Evolutionary conservation across 495 filamentous ascomycete genomes (phyloP), one percentile per base, ranked within the genome.

Genomic region (Hypoxylon lenormandii): DNA sequence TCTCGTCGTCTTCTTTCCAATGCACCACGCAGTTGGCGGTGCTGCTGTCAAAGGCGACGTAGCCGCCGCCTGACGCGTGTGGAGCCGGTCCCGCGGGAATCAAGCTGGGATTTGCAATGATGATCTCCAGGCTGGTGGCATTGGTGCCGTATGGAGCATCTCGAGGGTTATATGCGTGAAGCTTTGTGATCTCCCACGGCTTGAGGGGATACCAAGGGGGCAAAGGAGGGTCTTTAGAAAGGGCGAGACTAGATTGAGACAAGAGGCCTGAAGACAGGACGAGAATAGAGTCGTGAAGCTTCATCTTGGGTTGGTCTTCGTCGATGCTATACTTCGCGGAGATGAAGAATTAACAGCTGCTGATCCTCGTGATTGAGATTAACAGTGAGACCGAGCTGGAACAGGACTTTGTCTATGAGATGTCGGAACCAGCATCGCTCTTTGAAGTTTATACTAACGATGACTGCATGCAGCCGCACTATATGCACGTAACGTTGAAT

Each of bases 151-250:
- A 67, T 3, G 71, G 67, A 6, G 62, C 47, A 5, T 55, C 21
- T 7, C 58, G 50, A 8, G 71, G 71, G 23, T 61, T 58, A 2
- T 47, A 46, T 18, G 49, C 58, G 8, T 40, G 45, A 10, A 74
- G 4, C 0, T 63, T 60, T 10, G 28, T 36, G 38, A 74, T 46
- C 23, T 64, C 36, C 72, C 64, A 74, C 0, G 67, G 45, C 33
- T 65, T 33, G 10, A 74, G 55, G 4, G 72, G 72, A 42, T 74
- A 74, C 72, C 72, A 74, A 7, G 72, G 63, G 7, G 72, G 71
- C 19, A 60, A 26, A 30, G 63, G 54, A 12, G 55, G 54, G 16
- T 70, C 66, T 45, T 46, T 30, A 16, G 70, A 55, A 2, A 57
- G 33, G n/a, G 37, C 61, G 10, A 56, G 10, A 15, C 47, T 13